phyloP scores from a whole-genome alignment of 768 basidiomycete species.

The Xanthoconium stramineum region DNA sequence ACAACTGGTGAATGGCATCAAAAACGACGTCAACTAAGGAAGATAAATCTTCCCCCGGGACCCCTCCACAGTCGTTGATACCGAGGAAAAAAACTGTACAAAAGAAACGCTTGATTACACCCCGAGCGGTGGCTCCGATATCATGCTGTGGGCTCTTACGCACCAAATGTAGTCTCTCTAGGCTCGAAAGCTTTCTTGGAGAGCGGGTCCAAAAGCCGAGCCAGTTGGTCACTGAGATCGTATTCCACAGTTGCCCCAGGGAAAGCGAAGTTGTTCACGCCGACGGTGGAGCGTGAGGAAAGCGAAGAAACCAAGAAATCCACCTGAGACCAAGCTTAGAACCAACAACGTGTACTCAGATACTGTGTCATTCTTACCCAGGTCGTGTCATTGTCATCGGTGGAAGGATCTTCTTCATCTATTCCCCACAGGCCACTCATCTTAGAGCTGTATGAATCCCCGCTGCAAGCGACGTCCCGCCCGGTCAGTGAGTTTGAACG shows the following conservation, averaged over 20 bases:
- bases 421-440: neutral
- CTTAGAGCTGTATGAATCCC: slow-evolving; percentile 13
- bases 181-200: neutral
- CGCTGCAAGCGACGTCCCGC: neutral
- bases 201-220: neutral
- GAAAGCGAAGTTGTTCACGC: slow-evolving; percentile 7
- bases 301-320: slow-evolving; percentile 6
- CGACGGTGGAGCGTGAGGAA: neutral
- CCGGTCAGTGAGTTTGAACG: neutral
- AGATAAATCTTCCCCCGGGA: neutral
- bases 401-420: neutral
- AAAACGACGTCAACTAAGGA: neutral
- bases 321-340: neutral
- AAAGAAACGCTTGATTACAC: neutral
- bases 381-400: neutral
- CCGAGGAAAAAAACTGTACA: slow-evolving; percentile 8
- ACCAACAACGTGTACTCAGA: neutral
- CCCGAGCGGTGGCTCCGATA: neutral
- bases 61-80: slow-evolving; percentile 11
- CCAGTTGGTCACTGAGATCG: slow-evolving; percentile 6
- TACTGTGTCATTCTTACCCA: slow-evolving; percentile 5
- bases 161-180: neutral
- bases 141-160: neutral
- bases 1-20: slow-evolving; percentile 1
- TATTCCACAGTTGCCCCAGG: slow-evolving; percentile 9